Base-by-base conservation (phyloP, 1,284 basidiomycete species). In the Dichomitus squalens region DNA sequence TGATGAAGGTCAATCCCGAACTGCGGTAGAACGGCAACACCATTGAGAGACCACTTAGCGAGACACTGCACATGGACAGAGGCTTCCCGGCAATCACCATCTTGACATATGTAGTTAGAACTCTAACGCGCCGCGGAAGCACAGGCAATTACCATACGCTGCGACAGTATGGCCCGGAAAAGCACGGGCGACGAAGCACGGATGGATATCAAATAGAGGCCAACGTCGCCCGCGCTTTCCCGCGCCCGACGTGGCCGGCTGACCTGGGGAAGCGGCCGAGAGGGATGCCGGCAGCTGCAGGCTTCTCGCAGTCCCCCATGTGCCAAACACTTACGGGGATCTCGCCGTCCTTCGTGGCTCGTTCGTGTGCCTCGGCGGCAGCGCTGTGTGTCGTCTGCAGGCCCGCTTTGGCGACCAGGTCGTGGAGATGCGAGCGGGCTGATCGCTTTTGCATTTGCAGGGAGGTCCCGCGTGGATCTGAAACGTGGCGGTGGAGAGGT, bases 401-500 rank as follows among this genome's bases (percentile, higher is more conserved):
- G 29, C 54, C 62, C 31, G 60, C 52, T 40, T 53, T 52, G 31
- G 59, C 58, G 40, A 66, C 57, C 43, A 62, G 58, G 55, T 57
- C 61, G 38, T 62, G 55, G 35, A n/a, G n/a, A n/a, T n/a, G n/a
- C n/a, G n/a, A n/a, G n/a, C n/a, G n/a, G n/a, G n/a, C n/a, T n/a
- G 64, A 64, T 35, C 59, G 52, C 38, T 64, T 51, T 40, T 62
- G 55, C 58, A 64, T 60, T 47, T 62, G 62, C 41, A 64, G 38
- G 57, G 59, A 62, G 2, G 61, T 49, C 20, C 60, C 58, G 29
- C 49, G 52, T 20, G 60, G 55, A 51, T 62, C 60, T 66, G 50
- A 14, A 44, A 29, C 31, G 18, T 9, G 11, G 46, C 14, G 18
- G 27, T 11, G 14, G 18, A 14, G 11, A 34, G 5, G 9, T 48